Evolutionary conservation across 2,329 filamentous ascomycete genomes (phyloP).

Genomic region (Phialemoniopsis sp.): DNA sequence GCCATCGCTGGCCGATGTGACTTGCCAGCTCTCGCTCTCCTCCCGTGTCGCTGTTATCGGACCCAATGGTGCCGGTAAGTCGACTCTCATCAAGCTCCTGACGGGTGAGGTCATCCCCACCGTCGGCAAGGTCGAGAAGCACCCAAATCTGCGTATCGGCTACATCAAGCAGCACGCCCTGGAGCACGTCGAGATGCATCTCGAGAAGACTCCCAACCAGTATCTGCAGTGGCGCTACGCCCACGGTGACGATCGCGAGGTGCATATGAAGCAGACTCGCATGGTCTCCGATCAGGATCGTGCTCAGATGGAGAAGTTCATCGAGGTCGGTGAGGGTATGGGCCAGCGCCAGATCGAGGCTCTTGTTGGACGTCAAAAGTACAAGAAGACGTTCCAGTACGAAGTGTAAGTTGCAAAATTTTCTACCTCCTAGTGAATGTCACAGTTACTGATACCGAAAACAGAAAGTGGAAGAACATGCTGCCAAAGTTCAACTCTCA

Average conservation of each 20-base stretch:
- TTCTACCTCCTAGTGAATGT: neutral
- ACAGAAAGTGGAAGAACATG: slow-evolving; percentile 81
- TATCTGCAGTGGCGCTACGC: slow-evolving; percentile 98
- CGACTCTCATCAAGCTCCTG: slow-evolving; percentile 93
- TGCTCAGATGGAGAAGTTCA: slow-evolving; percentile 84
- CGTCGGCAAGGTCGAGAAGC: slow-evolving; percentile 87
- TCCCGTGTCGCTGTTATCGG: slow-evolving; percentile 96
- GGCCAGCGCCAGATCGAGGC: slow-evolving; percentile 75
- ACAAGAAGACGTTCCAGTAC: slow-evolving; percentile 98
- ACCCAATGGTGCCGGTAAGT: slow-evolving; percentile 96
- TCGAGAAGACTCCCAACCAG: slow-evolving; percentile 98
- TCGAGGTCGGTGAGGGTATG: slow-evolving; percentile 82
- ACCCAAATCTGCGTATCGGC: slow-evolving; percentile 95
- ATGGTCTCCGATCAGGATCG: slow-evolving; percentile 80
- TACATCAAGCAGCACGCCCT: slow-evolving; percentile 99
- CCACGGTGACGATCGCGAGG: slow-evolving; percentile 94
- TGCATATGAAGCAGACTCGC: slow-evolving; percentile 96
- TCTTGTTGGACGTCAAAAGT: slow-evolving; percentile 95
- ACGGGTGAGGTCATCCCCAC: slow-evolving; percentile 89
- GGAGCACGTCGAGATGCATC: slow-evolving; percentile 98
- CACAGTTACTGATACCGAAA: slow-evolving; percentile 10
- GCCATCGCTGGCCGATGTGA: slow-evolving; percentile 82
- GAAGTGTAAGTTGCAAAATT: slow-evolving; percentile 62
- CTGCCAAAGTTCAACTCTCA: slow-evolving; percentile 91
- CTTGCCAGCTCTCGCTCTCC: slow-evolving; percentile 82